Evolutionary conservation across 192 early-diverging fungal species (phyloP).

Genomic region (Rhizoclosmatium globosum): DNA sequence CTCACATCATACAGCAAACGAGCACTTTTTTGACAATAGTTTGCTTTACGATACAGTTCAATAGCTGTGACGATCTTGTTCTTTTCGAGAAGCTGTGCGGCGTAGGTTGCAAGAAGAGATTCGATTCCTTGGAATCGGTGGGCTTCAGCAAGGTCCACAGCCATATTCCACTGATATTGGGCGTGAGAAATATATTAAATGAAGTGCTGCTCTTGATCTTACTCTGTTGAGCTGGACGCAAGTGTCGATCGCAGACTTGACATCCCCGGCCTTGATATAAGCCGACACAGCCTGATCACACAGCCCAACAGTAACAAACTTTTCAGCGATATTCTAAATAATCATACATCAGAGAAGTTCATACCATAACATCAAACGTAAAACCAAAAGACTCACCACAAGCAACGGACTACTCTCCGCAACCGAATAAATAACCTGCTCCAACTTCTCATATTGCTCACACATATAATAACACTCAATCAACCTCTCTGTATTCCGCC

Average conservation of each 20-base stretch:
- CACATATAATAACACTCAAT: conserved; percentile 59
- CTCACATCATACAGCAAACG: conserved; percentile 57
- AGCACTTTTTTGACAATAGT: conserved; percentile 62
- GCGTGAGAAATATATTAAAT: conserved; percentile 28
- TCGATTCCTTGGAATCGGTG: conserved; percentile 61
- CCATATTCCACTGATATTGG: conserved; percentile 58
- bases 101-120: conserved; percentile 54
- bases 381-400: conserved; percentile 25
- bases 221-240: conserved; percentile 66
- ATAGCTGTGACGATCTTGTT: conserved; percentile 51
- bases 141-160: conserved; percentile 57
- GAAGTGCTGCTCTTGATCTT: not conserved
- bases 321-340: conserved; percentile 57
- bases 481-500: conserved; percentile 53
- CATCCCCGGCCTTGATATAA: conserved; percentile 56
- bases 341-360: not conserved
- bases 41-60: conserved; percentile 65
- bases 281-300: conserved; percentile 56
- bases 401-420: conserved; percentile 50
- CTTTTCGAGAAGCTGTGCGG: conserved; percentile 47
- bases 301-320: conserved; percentile 59
- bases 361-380: conserved; percentile 4
- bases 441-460: conserved; percentile 61
- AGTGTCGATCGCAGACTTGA: conserved; percentile 58
- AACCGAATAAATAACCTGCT: conserved; percentile 49